Evolutionary conservation across 1,139 yeast species (phyloP).

Genomic region (Suhomyces panamericanus): DNA sequence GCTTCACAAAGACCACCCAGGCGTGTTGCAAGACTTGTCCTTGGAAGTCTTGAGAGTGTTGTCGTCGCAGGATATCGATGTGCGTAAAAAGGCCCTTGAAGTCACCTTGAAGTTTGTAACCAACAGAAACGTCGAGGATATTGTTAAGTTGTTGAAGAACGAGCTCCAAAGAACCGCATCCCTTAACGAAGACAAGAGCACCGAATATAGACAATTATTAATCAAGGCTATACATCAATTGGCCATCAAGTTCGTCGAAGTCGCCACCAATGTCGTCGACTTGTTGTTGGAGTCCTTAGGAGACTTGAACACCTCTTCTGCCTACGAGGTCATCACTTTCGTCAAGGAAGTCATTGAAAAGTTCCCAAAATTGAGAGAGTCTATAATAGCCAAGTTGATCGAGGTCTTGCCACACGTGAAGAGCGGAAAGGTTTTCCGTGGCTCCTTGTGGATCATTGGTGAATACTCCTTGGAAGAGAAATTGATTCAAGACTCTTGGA

Average conservation of each 20-base stretch:
- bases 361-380: conserved; percentile 75
- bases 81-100: conserved; percentile 82
- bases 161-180: conserved; percentile 75
- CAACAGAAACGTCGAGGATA: conserved; percentile 91
- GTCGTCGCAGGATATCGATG: conserved; percentile 85
- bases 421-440: conserved; percentile 90
- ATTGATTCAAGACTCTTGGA: conserved; percentile 85
- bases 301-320: conserved; percentile 82
- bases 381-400: conserved; percentile 66
- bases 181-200: conserved; percentile 72
- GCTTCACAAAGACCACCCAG: conserved; percentile 73
- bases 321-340: conserved; percentile 83
- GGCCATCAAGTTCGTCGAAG: conserved; percentile 86
- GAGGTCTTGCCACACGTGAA: conserved; percentile 64
- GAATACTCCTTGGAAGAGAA: conserved; percentile 77
- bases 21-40: conserved; percentile 80
- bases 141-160: conserved; percentile 84
- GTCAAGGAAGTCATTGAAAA: conserved; percentile 93
- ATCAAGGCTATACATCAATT: conserved; percentile 87
- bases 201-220: conserved; percentile 85
- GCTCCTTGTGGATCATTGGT: conserved; percentile 94
- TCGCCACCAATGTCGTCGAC: conserved; percentile 89
- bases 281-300: conserved; percentile 82
- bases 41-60: conserved; percentile 85
- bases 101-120: conserved; percentile 79